Percentiles rank a stretch among this genome's conserved stretches.
These are phyloP conservation scores for Forsythia suspensa DNA, from an alignment of 257 asterid species.

Conservation along the genomic window DNA sequence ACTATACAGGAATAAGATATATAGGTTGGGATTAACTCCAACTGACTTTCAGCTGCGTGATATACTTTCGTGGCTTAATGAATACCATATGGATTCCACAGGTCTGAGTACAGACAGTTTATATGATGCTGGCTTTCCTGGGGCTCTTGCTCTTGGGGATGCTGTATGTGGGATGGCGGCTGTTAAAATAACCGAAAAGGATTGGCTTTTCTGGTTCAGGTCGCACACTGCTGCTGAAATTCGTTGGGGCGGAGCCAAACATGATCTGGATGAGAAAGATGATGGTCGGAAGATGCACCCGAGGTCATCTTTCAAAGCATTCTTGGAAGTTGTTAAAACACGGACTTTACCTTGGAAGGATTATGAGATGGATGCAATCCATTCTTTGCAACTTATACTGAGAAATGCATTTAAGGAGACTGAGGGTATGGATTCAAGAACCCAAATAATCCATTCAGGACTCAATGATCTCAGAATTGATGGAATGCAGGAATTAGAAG, in stretches of 20 bases:
- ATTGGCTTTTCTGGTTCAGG: conserved; percentile 97
- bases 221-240: conserved; percentile 84
- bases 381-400: conserved; percentile 86
- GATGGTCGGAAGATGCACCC: conserved; percentile 92
- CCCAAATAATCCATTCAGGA: conserved; percentile 52
- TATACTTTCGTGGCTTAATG: conserved; percentile 82
- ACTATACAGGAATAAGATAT: conserved; percentile 51
- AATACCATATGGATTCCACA: conserved; percentile 81
- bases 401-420: conserved; percentile 70
- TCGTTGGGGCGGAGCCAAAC: conserved; percentile 96
- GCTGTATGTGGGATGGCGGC: conserved; percentile 95
- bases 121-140: conserved; percentile 85
- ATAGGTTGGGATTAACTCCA: conserved; percentile 68
- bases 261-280: conserved; percentile 69
- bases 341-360: conserved; percentile 91
- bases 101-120: conserved; percentile 92
- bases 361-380: conserved; percentile 93
- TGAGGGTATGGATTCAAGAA: conserved; percentile 33
- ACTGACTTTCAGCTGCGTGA: conserved; percentile 67
- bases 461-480: conserved; percentile 77
- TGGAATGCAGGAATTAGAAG: conserved; percentile 84
- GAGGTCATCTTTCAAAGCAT: conserved; percentile 86
- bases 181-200: conserved; percentile 69
- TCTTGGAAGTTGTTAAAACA: conserved; percentile 80
- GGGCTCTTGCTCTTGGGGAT: conserved; percentile 82